Conservation (phyloP, 1,284 basidiomycete genomes). For the Pyrrhoderma noxium region DNA sequence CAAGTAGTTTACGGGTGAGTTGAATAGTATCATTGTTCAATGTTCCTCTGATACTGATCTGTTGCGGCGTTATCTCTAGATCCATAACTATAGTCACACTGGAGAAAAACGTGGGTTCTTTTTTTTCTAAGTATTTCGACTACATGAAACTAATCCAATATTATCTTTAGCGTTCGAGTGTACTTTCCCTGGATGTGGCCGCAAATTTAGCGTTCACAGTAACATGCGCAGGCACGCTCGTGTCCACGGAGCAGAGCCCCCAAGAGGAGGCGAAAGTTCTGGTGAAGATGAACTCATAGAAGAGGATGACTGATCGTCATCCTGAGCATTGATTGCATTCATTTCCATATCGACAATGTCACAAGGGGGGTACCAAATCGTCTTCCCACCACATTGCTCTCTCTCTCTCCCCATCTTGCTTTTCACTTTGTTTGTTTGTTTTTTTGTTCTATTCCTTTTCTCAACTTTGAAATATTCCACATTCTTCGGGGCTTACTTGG, state of each 20-base stretch:
- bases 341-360: not conserved
- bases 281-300: slow-evolving; percentile 39
- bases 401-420: too few species aligned
- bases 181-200: slow-evolving; percentile 66
- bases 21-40: not conserved
- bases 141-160: slow-evolving; percentile 1
- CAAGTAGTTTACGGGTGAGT: slow-evolving; percentile 70
- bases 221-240: slow-evolving; percentile 82
- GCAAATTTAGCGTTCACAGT: slow-evolving; percentile 77
- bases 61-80: slow-evolving; percentile 37
- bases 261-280: slow-evolving; percentile 33
- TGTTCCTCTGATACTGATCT: slow-evolving; percentile 16
- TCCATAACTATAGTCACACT: slow-evolving; percentile 78
- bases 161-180: slow-evolving; percentile 58
- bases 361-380: too few species aligned
- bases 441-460: too few species aligned
- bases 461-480: too few species aligned
- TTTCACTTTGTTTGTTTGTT: too few species aligned
- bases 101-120: slow-evolving; percentile 70
- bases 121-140: slow-evolving; percentile 4
- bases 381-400: too few species aligned
- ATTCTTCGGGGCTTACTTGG: too few species aligned
- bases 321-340: not conserved
- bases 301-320: slow-evolving; percentile 6
- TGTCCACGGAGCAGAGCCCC: slow-evolving; percentile 39